These are phyloP conservation scores for Blepharisma undulans DNA, from an alignment of 169 alveolate species.

Conservation along the genomic window DNA sequence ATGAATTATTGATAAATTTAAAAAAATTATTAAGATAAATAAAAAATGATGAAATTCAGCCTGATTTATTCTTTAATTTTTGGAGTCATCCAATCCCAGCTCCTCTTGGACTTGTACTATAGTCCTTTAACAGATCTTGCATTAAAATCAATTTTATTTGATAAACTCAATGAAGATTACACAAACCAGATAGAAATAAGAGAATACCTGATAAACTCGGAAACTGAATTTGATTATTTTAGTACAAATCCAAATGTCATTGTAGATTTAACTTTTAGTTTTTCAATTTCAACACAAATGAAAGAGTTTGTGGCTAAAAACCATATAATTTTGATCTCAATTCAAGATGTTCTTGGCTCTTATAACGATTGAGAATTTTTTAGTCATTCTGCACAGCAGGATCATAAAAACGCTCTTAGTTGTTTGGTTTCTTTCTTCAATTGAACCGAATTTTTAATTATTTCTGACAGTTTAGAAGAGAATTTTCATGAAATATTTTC, in stretches of 20 bases:
- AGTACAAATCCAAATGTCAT: background rate
- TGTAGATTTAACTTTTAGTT: background rate
- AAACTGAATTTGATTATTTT: background rate
- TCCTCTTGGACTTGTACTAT: too few species aligned
- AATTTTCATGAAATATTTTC: background rate
- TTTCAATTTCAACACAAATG: background rate
- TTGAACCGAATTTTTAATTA: background rate
- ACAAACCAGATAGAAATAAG: background rate
- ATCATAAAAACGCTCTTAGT: background rate
- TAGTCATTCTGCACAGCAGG: background rate
- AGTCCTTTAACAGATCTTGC: too few species aligned
- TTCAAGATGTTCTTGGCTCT: background rate
- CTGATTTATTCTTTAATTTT: too few species aligned
- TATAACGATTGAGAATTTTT: background rate
- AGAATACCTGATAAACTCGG: background rate
- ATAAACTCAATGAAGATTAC: background rate
- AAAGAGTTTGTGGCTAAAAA: background rate
- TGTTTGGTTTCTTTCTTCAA: background rate
- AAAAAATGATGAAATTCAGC: too few species aligned
- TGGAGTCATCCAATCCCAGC: too few species aligned
- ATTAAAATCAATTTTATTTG: too few species aligned
- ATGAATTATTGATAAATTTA: too few species aligned
- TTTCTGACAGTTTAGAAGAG: background rate
- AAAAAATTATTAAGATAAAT: too few species aligned
- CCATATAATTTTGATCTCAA: background rate